These are phyloP conservation scores for Thamnidium elegans DNA, from an alignment of 192 early-diverging fungal genomes.

Conservation along the genomic window DNA sequence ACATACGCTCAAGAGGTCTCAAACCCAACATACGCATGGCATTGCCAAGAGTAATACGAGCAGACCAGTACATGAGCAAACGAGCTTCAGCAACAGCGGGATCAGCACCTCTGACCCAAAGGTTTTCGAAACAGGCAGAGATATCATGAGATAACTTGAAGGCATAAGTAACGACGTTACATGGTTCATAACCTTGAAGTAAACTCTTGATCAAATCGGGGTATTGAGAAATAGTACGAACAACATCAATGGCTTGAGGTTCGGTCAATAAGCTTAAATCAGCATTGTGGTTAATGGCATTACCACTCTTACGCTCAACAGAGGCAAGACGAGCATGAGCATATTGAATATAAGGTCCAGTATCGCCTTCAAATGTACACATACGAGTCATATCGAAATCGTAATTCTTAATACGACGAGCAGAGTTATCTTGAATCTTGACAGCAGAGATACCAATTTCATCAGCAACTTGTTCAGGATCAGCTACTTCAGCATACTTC, in stretches of 20 bases:
- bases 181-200: constrained; percentile 72
- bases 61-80: constrained; percentile 81
- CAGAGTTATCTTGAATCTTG: constrained; percentile 87
- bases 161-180: constrained; percentile 79
- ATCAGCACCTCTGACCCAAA: constrained; percentile 75
- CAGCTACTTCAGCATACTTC: constrained; percentile 81
- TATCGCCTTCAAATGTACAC: constrained; percentile 96
- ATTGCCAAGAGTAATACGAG: constrained; percentile 83
- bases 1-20: constrained; percentile 88
- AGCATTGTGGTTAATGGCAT: constrained; percentile 57
- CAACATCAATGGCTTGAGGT: constrained; percentile 63
- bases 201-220: constrained; percentile 81
- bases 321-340: constrained; percentile 97
- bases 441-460: constrained; percentile 91
- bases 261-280: constrained; percentile 73
- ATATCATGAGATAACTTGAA: constrained; percentile 81
- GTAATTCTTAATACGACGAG: constrained; percentile 93
- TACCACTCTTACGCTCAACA: constrained; percentile 78
- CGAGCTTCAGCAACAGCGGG: constrained; percentile 80
- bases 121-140: constrained; percentile 70
- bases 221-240: constrained; percentile 77
- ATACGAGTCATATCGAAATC: constrained; percentile 89
- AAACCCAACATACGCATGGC: constrained; percentile 80
- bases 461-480: constrained; percentile 81
- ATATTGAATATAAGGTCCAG: constrained; percentile 99